A percentile compares a stretch with the other conserved stretches of the same genome.
Evolutionary conservation across 2,329 filamentous ascomycete genomes (phyloP).

Genomic region (Penicillium griseofulvum): DNA sequence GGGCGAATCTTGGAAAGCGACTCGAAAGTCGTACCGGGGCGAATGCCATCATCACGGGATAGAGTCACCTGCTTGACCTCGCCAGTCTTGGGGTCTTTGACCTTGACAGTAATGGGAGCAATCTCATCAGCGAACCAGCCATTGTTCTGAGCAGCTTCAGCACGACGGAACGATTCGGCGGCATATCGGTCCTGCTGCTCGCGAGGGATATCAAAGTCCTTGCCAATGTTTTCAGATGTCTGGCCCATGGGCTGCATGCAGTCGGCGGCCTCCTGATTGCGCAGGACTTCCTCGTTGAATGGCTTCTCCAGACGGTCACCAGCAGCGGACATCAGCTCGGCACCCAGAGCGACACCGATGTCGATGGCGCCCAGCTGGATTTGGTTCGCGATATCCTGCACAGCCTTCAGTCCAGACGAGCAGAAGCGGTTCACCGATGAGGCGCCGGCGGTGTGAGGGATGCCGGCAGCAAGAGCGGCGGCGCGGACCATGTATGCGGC

Average conservation of each 20-base stretch:
- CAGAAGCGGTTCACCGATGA: conserved; percentile 93
- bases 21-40: conserved; percentile 85
- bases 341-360: conserved; percentile 80
- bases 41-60: conserved; percentile 83
- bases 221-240: conserved; percentile 92
- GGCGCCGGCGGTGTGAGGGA: conserved; percentile 82
- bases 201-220: conserved; percentile 80
- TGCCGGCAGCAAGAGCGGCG: conserved; percentile 84
- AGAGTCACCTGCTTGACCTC: conserved; percentile 74
- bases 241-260: conserved; percentile 97
- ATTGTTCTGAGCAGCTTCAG: conserved; percentile 84
- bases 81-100: conserved; percentile 81
- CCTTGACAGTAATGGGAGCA: conserved; percentile 73
- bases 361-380: conserved; percentile 80
- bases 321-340: conserved; percentile 79
- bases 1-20: conserved; percentile 77
- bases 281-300: conserved; percentile 74
- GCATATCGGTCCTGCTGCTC: conserved; percentile 82
- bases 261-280: conserved; percentile 74
- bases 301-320: conserved; percentile 68
- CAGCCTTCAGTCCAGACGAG: conserved; percentile 91
- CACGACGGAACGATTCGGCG: conserved; percentile 80
- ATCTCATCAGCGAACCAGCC: conserved; percentile 96
- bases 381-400: conserved; percentile 89
- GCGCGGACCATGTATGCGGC: conserved; percentile 89